phyloP scores from a whole-genome alignment of 805 yeast genomes.

The Kluyveromyces nonfermentans region DNA sequence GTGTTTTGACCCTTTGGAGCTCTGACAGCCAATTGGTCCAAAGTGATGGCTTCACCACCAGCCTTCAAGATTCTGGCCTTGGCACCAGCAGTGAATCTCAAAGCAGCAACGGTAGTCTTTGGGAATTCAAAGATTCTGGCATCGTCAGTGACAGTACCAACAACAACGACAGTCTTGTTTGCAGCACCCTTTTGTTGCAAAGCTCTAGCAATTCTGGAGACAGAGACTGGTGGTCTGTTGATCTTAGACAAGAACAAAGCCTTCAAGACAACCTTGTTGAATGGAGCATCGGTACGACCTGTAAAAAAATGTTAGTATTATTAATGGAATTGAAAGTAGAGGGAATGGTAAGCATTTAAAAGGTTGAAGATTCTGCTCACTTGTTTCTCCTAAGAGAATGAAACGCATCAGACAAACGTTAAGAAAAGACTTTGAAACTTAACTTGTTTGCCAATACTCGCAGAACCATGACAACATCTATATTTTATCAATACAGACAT shows the following conservation, averaged over 20 bases:
- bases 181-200: constrained; percentile 75
- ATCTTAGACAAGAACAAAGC: constrained; percentile 94
- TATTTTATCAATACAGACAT: neutral
- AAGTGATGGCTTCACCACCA: constrained; percentile 99
- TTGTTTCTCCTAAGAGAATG: constrained; percentile 15
- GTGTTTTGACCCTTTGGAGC: constrained; percentile 99
- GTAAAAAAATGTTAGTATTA: constrained; percentile 31
- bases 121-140: constrained; percentile 89
- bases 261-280: constrained; percentile 95
- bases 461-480: constrained; percentile 1
- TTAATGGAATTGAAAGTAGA: constrained; percentile 5
- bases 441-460: constrained; percentile 3
- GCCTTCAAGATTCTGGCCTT: constrained; percentile 93
- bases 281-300: constrained; percentile 98
- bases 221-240: constrained; percentile 99
- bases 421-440: neutral
- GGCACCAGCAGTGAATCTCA: constrained; percentile 99
- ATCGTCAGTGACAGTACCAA: constrained; percentile 99
- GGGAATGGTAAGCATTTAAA: constrained; percentile 13
- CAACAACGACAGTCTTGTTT: constrained; percentile 91
- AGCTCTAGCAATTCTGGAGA: constrained; percentile 82
- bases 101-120: constrained; percentile 97
- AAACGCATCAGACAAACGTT: neutral
- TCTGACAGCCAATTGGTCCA: constrained; percentile 97
- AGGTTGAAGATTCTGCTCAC: constrained; percentile 41